phyloP scores from a whole-genome alignment of 2,329 filamentous ascomycete species.

The Aspergillus fumigatus region DNA sequence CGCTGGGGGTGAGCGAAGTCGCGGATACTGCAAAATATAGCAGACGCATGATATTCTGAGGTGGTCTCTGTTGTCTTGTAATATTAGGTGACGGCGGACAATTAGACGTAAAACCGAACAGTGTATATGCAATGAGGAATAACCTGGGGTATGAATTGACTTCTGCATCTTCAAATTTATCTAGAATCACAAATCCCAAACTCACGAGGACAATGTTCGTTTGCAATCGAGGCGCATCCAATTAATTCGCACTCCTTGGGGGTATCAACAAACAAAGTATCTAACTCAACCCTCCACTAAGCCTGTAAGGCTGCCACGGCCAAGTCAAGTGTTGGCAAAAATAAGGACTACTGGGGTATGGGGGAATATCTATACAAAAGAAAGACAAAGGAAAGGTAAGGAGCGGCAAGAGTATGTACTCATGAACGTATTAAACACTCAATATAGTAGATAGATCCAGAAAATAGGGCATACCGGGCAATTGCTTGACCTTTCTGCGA shows the following conservation, averaged over 20 bases:
- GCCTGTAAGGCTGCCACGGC: neutral
- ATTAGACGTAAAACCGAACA: neutral
- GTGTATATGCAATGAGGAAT: neutral
- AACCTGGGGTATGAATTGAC: neutral
- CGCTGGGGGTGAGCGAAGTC: no score
- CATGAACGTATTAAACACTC: slow-evolving; percentile 6
- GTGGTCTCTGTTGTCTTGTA: no score
- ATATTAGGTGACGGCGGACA: neutral
- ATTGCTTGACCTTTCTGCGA: neutral
- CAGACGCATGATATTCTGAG: no score
- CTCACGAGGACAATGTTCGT: slow-evolving; percentile 5
- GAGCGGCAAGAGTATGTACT: slow-evolving; percentile 14
- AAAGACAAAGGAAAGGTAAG: slow-evolving; percentile 5
- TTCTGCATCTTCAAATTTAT: slow-evolving; percentile 14
- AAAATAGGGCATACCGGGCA: neutral
- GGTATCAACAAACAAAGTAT: slow-evolving; percentile 23
- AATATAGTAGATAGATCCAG: neutral
- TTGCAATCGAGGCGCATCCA: slow-evolving; percentile 15
- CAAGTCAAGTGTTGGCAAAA: slow-evolving; percentile 6
- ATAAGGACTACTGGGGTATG: neutral
- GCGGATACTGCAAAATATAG: no score
- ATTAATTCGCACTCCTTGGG: slow-evolving; percentile 20
- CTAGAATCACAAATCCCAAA: slow-evolving; percentile 7
- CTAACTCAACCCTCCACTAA: slow-evolving; percentile 5
- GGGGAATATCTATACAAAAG: neutral